These are phyloP conservation scores for Boletellus emodensis DNA, from an alignment of 768 basidiomycete species.

Conservation along the genomic window DNA sequence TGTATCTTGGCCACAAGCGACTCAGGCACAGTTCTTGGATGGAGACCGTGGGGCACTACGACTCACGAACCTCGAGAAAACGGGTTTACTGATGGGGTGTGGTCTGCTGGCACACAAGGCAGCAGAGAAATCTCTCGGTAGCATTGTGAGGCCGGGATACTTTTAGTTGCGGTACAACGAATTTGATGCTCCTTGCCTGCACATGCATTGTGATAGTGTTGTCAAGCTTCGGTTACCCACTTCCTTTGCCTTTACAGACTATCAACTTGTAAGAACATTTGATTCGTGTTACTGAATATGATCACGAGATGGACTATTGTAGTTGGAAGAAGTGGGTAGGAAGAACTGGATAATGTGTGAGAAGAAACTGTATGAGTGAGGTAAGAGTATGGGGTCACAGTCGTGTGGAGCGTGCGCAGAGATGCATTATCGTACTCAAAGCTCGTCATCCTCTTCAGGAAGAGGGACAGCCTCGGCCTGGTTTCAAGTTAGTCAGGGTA, in stretches of 20 bases:
- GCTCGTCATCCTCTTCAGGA: slow-evolving; percentile 95
- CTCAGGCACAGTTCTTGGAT: slow-evolving; percentile 17
- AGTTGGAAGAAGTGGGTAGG: slow-evolving; percentile 19
- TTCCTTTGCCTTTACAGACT: slow-evolving; percentile 2
- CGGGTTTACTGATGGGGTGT: slow-evolving; percentile 13
- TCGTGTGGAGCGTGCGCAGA: slow-evolving; percentile 19
- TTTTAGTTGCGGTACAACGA: background rate
- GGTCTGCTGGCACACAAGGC: slow-evolving; percentile 1
- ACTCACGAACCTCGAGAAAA: slow-evolving; percentile 22
- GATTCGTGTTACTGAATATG: slow-evolving; percentile 22
- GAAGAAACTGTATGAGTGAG: slow-evolving; percentile 17
- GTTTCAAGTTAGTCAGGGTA: slow-evolving; percentile 9
- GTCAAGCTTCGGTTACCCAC: slow-evolving; percentile 2
- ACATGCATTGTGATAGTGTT: background rate
- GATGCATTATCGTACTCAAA: slow-evolving; percentile 39
- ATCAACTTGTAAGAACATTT: slow-evolving; percentile 6
- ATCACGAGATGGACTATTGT: slow-evolving; percentile 24
- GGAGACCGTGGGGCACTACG: slow-evolving; percentile 6
- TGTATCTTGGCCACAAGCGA: slow-evolving; percentile 18
- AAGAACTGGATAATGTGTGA: slow-evolving; percentile 16
- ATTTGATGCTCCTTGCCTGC: background rate
- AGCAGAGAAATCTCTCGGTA: background rate
- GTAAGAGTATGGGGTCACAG: slow-evolving; percentile 18
- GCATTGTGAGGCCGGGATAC: background rate
- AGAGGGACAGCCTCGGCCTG: slow-evolving; percentile 91